Conservation (phyloP, 768 basidiomycete species). For the Pulveroboletus sp. region DNA sequence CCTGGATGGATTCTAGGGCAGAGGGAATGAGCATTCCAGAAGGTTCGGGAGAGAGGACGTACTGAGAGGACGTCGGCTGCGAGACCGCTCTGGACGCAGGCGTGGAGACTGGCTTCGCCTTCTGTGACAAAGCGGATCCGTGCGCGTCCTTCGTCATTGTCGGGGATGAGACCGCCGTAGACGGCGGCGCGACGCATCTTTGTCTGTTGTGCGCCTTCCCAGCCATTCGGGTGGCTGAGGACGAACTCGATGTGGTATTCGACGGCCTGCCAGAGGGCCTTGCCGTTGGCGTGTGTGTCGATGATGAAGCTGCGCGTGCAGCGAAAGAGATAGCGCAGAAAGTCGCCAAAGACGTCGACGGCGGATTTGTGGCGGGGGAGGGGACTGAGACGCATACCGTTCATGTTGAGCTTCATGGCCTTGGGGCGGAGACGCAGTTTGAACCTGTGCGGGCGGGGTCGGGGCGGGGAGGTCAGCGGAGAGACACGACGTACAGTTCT, state of each 20-base stretch:
- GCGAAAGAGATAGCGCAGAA: conserved; percentile 65
- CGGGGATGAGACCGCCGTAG: conserved; percentile 67
- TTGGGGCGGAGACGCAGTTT: conserved; percentile 76
- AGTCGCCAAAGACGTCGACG: conserved; percentile 77
- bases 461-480: background rate
- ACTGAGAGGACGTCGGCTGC: conserved; percentile 76
- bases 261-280: conserved; percentile 63
- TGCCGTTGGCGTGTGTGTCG: conserved; percentile 80
- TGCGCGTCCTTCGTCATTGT: conserved; percentile 68
- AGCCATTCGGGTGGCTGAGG: conserved; percentile 76
- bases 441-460: conserved; percentile 44
- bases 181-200: conserved; percentile 75
- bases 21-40: conserved; percentile 4
- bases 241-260: conserved; percentile 71
- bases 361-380: conserved; percentile 65
- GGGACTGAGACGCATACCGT: conserved; percentile 71
- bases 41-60: conserved; percentile 18
- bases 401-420: conserved; percentile 78
- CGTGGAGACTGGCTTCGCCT: conserved; percentile 80
- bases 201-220: conserved; percentile 73
- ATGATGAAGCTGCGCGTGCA: conserved; percentile 74
- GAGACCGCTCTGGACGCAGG: conserved; percentile 72
- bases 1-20: conserved; percentile 59
- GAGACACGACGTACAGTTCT: conserved; percentile 55
- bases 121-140: conserved; percentile 79